These are phyloP conservation scores for Scedosporium minutisporum DNA, from an alignment of 2,329 filamentous ascomycete genomes.

Conservation along the genomic window DNA sequence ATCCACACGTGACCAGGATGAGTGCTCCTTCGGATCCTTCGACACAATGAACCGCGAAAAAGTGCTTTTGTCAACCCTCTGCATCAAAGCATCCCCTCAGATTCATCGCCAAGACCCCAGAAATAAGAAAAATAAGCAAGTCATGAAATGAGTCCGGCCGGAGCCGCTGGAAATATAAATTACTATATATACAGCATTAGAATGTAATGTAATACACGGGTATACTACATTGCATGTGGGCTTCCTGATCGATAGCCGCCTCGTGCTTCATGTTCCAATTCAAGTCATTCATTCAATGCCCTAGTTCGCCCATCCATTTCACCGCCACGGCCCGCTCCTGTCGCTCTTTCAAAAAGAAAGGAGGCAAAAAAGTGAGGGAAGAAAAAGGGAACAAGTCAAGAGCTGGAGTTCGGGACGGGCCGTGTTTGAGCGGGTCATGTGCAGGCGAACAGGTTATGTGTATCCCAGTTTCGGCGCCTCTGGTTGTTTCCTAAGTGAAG, in stretches of 20 bases:
- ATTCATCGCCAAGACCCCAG: not conserved
- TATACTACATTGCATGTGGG: not conserved
- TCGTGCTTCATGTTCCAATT: not conserved
- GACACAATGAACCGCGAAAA: too few relatives aligned
- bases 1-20: too few relatives aligned
- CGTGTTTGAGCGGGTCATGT: not conserved
- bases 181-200: conserved; percentile 6
- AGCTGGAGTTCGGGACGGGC: not conserved
- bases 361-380: not conserved
- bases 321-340: not conserved
- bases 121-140: not conserved
- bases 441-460: not conserved
- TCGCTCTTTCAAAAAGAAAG: not conserved
- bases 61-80: too few relatives aligned
- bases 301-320: not conserved
- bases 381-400: not conserved
- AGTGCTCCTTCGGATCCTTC: too few relatives aligned
- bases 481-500: not conserved
- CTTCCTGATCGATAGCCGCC: not conserved
- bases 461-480: not conserved
- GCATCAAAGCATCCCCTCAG: too few relatives aligned
- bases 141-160: not conserved
- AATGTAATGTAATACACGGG: conserved; percentile 6
- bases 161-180: not conserved
- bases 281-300: conserved; percentile 2